Percentiles rank a stretch among this genome's conserved stretches.
Evolutionary conservation across 257 asterid species (phyloP).

Genomic region (Capsicum chinense): DNA sequence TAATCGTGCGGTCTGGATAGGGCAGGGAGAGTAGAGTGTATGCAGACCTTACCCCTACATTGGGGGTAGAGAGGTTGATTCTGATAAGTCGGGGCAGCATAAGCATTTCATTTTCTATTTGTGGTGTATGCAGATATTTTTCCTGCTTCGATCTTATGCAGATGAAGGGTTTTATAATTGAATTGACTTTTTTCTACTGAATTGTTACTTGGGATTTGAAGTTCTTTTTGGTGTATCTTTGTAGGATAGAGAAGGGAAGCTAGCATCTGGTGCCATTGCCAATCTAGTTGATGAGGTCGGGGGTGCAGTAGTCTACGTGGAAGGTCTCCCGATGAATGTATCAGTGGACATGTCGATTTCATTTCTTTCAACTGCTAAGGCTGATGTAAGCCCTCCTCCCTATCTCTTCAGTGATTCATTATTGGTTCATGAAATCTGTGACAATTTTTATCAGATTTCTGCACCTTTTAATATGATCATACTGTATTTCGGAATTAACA

Average conservation of each 20-base stretch:
- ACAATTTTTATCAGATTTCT: background rate
- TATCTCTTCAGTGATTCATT: background rate
- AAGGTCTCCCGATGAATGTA: conserved; percentile 59
- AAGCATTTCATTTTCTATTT: background rate
- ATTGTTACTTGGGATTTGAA: background rate
- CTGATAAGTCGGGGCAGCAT: too few species aligned
- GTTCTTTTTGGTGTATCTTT: background rate
- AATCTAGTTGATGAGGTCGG: conserved; percentile 70
- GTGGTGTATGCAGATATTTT: background rate
- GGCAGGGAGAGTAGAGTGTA: too few species aligned
- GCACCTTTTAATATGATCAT: background rate
- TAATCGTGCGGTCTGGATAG: too few species aligned
- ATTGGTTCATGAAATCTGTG: conserved; percentile 18
- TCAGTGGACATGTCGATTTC: conserved; percentile 82
- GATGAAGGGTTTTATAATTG: background rate
- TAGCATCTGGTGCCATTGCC: conserved; percentile 69
- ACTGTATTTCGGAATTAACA: background rate
- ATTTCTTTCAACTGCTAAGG: conserved; percentile 62
- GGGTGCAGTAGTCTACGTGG: conserved; percentile 60
- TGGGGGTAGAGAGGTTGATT: too few species aligned
- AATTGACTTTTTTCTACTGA: background rate
- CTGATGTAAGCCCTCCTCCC: conserved; percentile 51
- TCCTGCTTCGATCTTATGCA: background rate
- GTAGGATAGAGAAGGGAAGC: conserved; percentile 64
- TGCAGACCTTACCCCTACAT: too few species aligned